Evolutionary conservation across 2,329 filamentous ascomycete species (phyloP), one percentile per base, ranked within the genome.

Genomic region (Karstenula rhodostoma): DNA sequence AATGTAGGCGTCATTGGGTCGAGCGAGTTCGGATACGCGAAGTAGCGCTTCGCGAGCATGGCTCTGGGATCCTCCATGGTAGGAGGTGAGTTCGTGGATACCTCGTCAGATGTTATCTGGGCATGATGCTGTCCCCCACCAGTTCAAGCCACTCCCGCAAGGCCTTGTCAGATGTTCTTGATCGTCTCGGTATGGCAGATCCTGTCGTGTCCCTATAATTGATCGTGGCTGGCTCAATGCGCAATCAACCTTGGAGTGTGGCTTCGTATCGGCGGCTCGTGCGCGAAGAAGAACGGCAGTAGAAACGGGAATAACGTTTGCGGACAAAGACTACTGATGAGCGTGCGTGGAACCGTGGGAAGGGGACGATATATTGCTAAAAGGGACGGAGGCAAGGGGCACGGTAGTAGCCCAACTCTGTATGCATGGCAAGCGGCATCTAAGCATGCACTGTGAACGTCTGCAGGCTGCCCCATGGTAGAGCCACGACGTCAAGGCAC

Each of bases 1-100:
- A 73, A 70, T 10, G 69, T 54, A 2, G 67, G 62, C 0, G 69
- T 65, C 29, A 79, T 66, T 27, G 71, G 69, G 52, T 76, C 71
- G 61, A 77, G 49, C 27, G 73, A 77, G 65, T 77, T 64, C 1
- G 72, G 72, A 40, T 60, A 68, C 5, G 68, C 35, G 47, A 63
- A 72, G 59, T 71, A 64, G 43, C 64, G 64, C 62, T 66, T 67
- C 23, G 46, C 55, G 49, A 70, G 59, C 47, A 53, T 47, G 9
- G 48, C 32, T 27, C 59, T 48, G 25, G 53, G 50, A 15, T 40
- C 37, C 53, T 63, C 66, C 64, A 65, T 61, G 19, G 60, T 47
- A 9, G 51, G 52, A 55, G 10, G 48, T 35, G 37, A 23, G 27
- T 23, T 52, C 17, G 25, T 22, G 19, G 15, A 19, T 55, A 55